Conservation (phyloP, 495 filamentous ascomycete species). For the Neurospora sp. region DNA sequence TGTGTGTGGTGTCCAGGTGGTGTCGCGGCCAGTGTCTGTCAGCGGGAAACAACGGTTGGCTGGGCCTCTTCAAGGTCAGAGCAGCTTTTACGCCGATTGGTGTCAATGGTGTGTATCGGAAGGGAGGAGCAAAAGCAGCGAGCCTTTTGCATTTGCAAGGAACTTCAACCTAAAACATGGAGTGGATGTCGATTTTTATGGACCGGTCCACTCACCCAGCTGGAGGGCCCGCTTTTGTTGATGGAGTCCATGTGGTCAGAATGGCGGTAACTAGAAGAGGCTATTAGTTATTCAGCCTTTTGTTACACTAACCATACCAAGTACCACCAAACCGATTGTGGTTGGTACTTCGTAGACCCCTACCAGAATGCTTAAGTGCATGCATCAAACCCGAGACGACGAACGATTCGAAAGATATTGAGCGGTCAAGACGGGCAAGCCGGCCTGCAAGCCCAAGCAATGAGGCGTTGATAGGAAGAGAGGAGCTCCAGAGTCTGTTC, state of each 20-base stretch:
- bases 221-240: background rate
- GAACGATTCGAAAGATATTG: background rate
- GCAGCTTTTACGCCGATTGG: background rate
- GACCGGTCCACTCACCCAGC: background rate
- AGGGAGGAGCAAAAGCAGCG: background rate
- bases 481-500: background rate
- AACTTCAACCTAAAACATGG: background rate
- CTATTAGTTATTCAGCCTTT: background rate
- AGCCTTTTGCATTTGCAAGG: background rate
- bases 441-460: background rate
- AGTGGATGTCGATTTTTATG: background rate
- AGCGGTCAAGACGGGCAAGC: background rate
- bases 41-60: background rate
- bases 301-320: background rate
- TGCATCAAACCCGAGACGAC: background rate
- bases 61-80: background rate
- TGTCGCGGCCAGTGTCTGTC: background rate
- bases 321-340: background rate
- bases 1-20: slow-evolving; percentile 10
- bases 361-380: background rate
- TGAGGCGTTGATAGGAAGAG: background rate
- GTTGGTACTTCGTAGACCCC: background rate
- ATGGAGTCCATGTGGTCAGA: background rate
- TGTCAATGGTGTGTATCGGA: background rate
- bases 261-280: background rate